Evolutionary conservation across 208 protist species (phyloP), one percentile per base, ranked within the genome.

Genomic region (Balamuthia mandrillaris): DNA sequence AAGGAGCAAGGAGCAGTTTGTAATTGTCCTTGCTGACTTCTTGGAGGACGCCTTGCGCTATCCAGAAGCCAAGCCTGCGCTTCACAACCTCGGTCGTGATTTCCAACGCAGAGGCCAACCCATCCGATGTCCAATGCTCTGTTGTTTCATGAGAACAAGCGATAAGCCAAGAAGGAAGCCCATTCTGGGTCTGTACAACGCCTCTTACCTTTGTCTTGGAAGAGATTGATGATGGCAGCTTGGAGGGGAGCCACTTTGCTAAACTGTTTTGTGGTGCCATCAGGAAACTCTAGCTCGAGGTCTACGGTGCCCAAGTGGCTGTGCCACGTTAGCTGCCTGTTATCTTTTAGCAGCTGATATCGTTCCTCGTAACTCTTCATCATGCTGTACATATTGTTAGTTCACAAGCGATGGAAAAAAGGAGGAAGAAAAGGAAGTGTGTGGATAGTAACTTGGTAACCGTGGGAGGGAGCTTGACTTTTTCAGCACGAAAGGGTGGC

Each of bases 361-460:
- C 58, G 47, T 37, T 79, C 39, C 24, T 52, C 45, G 45, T 79
- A 79, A 49, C 27, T 58, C n/a, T 79, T 49, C 70, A 79, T 79
- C 14, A 49, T 39, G 5, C 70, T 79, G 24, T n/a, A 70, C 18
- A 47, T 16, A 37, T 42, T 21, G 21, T 1, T 37, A n/a, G n/a
- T n/a, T n/a, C n/a, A n/a, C n/a, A n/a, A n/a, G n/a, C n/a, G n/a
- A n/a, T n/a, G n/a, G n/a, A n/a, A n/a, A n/a, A n/a, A n/a, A n/a
- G n/a, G 5, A 4, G 51, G 5, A 7, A 31, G 21, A 0, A 12
- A 24, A 74, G 33, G 35, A 54, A 54, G 47, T 54, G 14, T 54
- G 47, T 18, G 47, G 16, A 54, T 14, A 21, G 21, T 54, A 54
- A 54, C 14, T 18, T 54, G 14, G 47, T 54, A 21, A 79, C 58